Percentiles rank a stretch among this genome's conserved stretches.
Conservation (phyloP, 2,329 filamentous ascomycete species). For the Sarocladium brachiariae region DNA sequence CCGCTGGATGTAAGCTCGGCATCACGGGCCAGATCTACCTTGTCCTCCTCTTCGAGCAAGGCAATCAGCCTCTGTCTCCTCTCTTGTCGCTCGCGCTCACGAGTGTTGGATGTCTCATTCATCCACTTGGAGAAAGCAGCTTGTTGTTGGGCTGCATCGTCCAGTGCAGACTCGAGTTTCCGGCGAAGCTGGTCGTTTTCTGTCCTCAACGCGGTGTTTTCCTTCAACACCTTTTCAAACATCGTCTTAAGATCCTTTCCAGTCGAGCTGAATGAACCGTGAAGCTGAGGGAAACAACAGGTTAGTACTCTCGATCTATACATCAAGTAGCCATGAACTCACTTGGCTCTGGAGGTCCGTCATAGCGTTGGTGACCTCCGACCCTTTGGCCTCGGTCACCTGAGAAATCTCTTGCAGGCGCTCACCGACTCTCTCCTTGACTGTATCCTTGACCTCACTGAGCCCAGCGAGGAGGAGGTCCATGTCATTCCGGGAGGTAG, state of each 20-base stretch:
- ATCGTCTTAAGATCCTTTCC: constrained; percentile 80
- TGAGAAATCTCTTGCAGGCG: constrained; percentile 76
- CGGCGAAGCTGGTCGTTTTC: constrained; percentile 68
- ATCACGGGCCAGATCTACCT: background rate
- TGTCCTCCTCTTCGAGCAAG: constrained; percentile 6
- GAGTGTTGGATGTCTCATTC: background rate
- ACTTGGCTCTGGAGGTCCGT: constrained; percentile 67
- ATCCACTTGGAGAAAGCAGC: constrained; percentile 6
- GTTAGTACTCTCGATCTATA: too few species aligned
- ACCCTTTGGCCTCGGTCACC: constrained; percentile 82
- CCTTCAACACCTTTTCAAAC: constrained; percentile 73
- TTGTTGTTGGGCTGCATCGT: constrained; percentile 18
- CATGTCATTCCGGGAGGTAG: constrained; percentile 73
- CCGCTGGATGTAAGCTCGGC: constrained; percentile 2
- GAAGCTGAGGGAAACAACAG: constrained; percentile 45
- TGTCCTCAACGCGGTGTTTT: constrained; percentile 67
- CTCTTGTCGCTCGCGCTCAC: constrained; percentile 1
- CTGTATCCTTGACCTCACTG: constrained; percentile 77
- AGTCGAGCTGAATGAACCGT: constrained; percentile 74
- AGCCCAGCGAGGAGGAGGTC: constrained; percentile 89
- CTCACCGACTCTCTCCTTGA: constrained; percentile 79
- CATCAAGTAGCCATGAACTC: background rate
- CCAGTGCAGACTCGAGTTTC: constrained; percentile 65
- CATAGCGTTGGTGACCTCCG: constrained; percentile 81
- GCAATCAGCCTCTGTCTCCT: constrained; percentile 51